phyloP scores from a whole-genome alignment of 306 rosid species.

The Quercus agrifolia region DNA sequence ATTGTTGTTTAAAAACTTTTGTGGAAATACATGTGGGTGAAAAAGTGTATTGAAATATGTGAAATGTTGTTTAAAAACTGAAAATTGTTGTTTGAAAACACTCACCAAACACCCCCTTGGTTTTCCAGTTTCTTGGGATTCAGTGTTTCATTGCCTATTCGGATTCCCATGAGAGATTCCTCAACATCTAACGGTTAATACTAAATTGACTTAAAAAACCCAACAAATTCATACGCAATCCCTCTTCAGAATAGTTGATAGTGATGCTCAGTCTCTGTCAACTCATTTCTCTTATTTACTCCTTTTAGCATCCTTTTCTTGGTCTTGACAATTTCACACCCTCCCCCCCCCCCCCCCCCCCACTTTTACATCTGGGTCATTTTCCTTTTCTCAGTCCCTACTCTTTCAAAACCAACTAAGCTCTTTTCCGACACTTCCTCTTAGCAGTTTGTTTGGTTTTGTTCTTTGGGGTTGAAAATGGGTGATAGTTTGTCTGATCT shows the following conservation, averaged over 20 bases:
- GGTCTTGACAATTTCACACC: constrained; percentile 19
- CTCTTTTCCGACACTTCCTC: background rate
- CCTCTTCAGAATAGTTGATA: constrained; percentile 24
- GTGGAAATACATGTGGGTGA: too few relatives aligned
- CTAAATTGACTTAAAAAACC: too few relatives aligned
- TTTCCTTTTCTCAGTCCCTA: constrained; percentile 6
- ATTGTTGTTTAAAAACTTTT: too few relatives aligned
- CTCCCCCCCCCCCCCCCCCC: background rate
- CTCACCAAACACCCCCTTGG: background rate
- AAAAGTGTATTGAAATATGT: too few relatives aligned
- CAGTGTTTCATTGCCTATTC: constrained; percentile 7
- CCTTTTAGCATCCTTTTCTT: constrained; percentile 3
- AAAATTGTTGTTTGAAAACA: too few relatives aligned
- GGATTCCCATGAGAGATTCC: constrained; percentile 19
- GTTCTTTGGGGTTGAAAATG: constrained; percentile 20
- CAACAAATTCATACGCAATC: too few relatives aligned
- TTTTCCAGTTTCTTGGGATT: constrained; percentile 19
- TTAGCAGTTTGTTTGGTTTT: background rate
- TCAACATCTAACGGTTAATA: constrained; percentile 26
- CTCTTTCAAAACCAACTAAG: background rate
- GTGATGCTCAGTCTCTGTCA: constrained; percentile 63
- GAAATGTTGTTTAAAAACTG: too few relatives aligned
- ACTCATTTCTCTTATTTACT: constrained; percentile 30
- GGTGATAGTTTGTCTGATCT: constrained; percentile 39
- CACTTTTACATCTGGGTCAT: constrained; percentile 8